Base-by-base conservation (phyloP, 2,329 filamentous ascomycete genomes). In the Chalaropsis ovoidea region DNA sequence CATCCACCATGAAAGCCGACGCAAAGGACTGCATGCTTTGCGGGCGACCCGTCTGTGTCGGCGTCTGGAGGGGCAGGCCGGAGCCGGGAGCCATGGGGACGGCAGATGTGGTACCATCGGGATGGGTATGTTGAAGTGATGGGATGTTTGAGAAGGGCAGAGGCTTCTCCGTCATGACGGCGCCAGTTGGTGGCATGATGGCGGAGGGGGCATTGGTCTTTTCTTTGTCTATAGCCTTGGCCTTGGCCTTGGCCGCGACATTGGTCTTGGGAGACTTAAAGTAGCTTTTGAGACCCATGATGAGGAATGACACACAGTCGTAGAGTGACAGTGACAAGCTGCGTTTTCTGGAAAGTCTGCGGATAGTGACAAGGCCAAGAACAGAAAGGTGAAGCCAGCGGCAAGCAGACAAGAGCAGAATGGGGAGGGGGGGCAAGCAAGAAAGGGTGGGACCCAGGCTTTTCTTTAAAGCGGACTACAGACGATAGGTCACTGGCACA, bases 211-310 rank as follows among this genome's bases (percentile, higher is more conserved):
- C 43, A n/a, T 47, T 8, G n/a, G 43, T 10, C 43, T 47, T 47
- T n/a, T 47, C 15, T 4, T 47, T 17, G 15, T 47, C 43, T n/a
- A 13, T 10, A 3, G 15, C n/a, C 15, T 47, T 19, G 17, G 31
- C 10, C 31, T 65, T 35, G 42, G 15, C n/a, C 15, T 47, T 19
- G 17, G 31, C 10, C 31, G 62, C 22, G 42, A 19, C 42, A 17
- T 45, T 49, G 24, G 49, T 11, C 52, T 60, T 65, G 13, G 35
- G 39, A 27, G 64, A 76, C 76, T 82, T 85, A 78, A 87, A 86
- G 71, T 87, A 87, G 72, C 74, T 81, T 62, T 77, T 79, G 68
- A 87, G 71, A 67, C 84, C 84, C 85, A 87, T 87, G 54, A 66
- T 74, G 71, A 43, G 22, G 15, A 60, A 11, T n/a, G n/a, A n/a